These are phyloP conservation scores for Sinapis alba DNA, from an alignment of 441 rosid species.

Conservation along the genomic window DNA sequence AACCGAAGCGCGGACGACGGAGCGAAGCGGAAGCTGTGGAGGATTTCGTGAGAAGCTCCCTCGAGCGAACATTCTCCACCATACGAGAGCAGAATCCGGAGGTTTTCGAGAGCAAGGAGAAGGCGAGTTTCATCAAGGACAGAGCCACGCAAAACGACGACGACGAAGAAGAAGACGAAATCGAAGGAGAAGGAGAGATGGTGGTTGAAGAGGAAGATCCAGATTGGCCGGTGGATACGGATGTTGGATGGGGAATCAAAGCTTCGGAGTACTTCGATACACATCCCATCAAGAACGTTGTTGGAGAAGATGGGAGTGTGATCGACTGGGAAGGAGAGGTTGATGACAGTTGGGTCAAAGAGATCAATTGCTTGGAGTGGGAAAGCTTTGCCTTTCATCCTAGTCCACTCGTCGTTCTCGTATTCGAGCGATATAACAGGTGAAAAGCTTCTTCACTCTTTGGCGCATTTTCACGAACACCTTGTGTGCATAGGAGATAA, in stretches of 20 bases:
- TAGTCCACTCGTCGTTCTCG: constrained; percentile 77
- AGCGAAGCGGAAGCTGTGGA: constrained; percentile 87
- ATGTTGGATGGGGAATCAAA: constrained; percentile 84
- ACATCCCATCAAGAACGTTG: constrained; percentile 75
- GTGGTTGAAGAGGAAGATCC: constrained; percentile 83
- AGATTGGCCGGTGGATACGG: constrained; percentile 88
- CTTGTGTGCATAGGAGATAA: background rate
- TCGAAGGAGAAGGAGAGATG: constrained; percentile 42
- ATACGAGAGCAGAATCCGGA: constrained; percentile 60
- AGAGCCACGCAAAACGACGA: constrained; percentile 27
- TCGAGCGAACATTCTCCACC: constrained; percentile 65
- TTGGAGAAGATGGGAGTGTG: constrained; percentile 79
- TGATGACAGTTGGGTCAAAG: constrained; percentile 84
- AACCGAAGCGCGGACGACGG: constrained; percentile 70
- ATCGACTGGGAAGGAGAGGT: constrained; percentile 93
- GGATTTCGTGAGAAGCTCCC: constrained; percentile 67
- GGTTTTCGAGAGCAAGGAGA: constrained; percentile 50
- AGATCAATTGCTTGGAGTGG: constrained; percentile 91
- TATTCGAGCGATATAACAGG: constrained; percentile 80
- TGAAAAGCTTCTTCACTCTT: background rate
- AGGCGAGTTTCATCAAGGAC: constrained; percentile 49
- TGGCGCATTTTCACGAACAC: constrained; percentile 31
- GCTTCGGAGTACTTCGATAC: constrained; percentile 84
- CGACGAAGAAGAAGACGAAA: background rate
- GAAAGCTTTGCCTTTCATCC: constrained; percentile 92